Conservation (phyloP, 306 rosid species). For the Acacia confusa region DNA sequence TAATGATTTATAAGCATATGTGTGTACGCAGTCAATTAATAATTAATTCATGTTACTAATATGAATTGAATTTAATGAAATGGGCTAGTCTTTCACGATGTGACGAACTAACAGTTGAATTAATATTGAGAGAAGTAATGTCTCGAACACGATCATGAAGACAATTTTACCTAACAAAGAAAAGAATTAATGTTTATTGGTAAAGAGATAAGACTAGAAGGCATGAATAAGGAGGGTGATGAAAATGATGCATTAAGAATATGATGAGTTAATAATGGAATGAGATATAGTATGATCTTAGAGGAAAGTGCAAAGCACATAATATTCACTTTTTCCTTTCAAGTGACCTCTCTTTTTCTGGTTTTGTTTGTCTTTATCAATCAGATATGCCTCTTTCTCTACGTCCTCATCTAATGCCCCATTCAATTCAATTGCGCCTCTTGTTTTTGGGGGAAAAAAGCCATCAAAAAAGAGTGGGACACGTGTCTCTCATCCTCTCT, state of each 20-base stretch:
- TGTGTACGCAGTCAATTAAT: neutral
- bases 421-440: neutral
- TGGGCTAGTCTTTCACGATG: too few species aligned
- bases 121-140: too few species aligned
- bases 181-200: neutral
- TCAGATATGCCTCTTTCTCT: neutral
- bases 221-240: neutral
- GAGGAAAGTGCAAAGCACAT: slow-evolving; percentile 6
- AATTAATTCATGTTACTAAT: too few species aligned
- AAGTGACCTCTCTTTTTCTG: neutral
- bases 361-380: neutral
- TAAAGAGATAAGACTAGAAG: neutral
- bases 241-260: neutral
- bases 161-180: too few species aligned
- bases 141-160: too few species aligned
- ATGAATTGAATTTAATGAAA: too few species aligned
- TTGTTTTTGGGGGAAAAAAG: neutral
- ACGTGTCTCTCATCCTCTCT: too few species aligned
- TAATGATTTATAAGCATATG: too few species aligned
- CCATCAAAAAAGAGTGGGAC: neutral
- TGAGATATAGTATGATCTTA: neutral
- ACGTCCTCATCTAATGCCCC: neutral
- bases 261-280: neutral
- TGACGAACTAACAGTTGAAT: too few species aligned
- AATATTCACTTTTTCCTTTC: neutral